phyloP scores from a whole-genome alignment of 352 stramenopile genomes.

The Phytophthora vignae region DNA sequence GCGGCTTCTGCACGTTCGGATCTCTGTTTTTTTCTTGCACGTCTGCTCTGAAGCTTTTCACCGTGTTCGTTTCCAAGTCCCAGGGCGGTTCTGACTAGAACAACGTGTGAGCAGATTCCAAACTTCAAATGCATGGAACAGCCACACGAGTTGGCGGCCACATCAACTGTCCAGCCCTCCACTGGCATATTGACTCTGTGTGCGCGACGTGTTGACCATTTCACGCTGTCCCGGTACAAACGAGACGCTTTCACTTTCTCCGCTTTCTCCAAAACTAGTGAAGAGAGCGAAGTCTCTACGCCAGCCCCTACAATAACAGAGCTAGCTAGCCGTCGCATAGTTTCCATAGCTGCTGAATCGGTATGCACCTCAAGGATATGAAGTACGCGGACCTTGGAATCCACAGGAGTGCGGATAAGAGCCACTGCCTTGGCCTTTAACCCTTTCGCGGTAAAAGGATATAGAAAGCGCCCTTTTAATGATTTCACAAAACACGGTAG shows the following conservation, averaged over 20 bases:
- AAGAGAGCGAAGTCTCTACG: not conserved
- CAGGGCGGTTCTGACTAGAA: slow-evolving; percentile 3
- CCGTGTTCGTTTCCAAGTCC: not conserved
- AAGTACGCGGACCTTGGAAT: not conserved
- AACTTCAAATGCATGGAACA: slow-evolving; percentile 14
- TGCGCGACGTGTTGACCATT: slow-evolving; percentile 4
- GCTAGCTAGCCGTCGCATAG: slow-evolving; percentile 1
- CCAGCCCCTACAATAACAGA: not conserved
- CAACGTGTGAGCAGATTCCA: slow-evolving; percentile 3
- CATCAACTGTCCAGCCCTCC: not conserved
- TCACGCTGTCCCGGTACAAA: slow-evolving; percentile 13
- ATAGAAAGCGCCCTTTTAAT: too few relatives aligned
- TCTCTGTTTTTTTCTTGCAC: slow-evolving; percentile 3
- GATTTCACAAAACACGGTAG: too few relatives aligned
- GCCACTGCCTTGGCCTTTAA: slow-evolving; percentile 3
- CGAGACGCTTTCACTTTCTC: slow-evolving; percentile 6
- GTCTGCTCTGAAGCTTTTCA: slow-evolving; percentile 5
- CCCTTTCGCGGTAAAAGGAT: too few relatives aligned
- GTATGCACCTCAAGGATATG: slow-evolving; percentile 18
- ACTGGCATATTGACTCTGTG: not conserved
- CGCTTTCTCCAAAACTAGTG: not conserved
- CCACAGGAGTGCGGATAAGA: not conserved
- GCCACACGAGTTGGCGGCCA: not conserved
- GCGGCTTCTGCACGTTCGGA: too few relatives aligned
- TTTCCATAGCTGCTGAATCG: not conserved